A percentile compares a stretch with the other conserved stretches of the same genome.
These are phyloP conservation scores for Xylaria bambusicola DNA, from an alignment of 495 filamentous ascomycete genomes.

Conservation along the genomic window DNA sequence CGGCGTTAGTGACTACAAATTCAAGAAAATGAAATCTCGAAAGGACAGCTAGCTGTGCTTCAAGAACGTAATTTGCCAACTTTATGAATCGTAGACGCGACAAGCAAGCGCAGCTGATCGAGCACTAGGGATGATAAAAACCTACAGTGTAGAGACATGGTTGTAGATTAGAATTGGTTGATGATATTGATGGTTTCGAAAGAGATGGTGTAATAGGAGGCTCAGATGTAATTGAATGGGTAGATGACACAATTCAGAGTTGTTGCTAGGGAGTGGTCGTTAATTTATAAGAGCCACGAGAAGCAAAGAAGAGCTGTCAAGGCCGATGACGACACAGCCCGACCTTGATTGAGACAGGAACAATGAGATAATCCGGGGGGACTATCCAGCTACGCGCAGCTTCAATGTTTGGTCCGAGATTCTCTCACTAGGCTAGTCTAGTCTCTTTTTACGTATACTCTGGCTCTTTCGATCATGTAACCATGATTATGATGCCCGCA, in stretches of 20 bases:
- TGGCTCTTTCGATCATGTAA: slow-evolving; percentile 11
- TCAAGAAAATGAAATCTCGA: too few relatives aligned
- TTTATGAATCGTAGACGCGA: too few relatives aligned
- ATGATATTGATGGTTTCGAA: not conserved
- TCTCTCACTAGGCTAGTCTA: not conserved
- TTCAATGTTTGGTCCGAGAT: not conserved
- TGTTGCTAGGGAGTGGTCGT: not conserved
- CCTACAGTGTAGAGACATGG: slow-evolving; percentile 63
- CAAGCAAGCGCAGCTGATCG: too few relatives aligned
- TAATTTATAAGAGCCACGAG: slow-evolving; percentile 18
- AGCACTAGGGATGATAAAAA: slow-evolving; percentile 22
- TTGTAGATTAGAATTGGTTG: slow-evolving; percentile 29
- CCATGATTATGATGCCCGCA: slow-evolving; percentile 25
- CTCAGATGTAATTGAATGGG: not conserved
- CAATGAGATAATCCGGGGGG: slow-evolving; percentile 16
- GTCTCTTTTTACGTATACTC: not conserved
- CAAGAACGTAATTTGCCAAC: too few relatives aligned
- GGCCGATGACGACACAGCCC: slow-evolving; percentile 16
- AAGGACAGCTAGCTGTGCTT: too few relatives aligned
- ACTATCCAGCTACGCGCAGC: not conserved
- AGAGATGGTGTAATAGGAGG: not conserved
- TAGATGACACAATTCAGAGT: slow-evolving; percentile 11
- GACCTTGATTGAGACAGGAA: slow-evolving; percentile 2
- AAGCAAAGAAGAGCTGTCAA: not conserved
- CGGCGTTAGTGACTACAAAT: slow-evolving; percentile 26